Evolutionary conservation across 345 rosid species (phyloP).

Genomic region (Heritiera fomes): DNA sequence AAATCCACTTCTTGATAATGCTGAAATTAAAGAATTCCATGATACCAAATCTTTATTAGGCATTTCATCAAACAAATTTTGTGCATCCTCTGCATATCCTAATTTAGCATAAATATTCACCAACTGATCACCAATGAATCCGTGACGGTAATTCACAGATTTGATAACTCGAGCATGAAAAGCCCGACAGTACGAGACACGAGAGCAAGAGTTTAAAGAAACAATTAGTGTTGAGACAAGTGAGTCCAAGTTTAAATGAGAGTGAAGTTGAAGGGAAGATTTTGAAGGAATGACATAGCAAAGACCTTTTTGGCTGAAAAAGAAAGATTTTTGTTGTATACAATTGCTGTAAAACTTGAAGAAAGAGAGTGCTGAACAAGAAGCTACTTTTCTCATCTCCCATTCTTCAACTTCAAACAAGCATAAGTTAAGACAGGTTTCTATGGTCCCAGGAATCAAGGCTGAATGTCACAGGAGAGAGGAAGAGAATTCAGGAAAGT

Average conservation of each 20-base stretch:
- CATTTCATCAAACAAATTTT: constrained; percentile 32
- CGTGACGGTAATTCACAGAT: constrained; percentile 29
- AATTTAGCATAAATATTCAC: not conserved
- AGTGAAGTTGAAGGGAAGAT: constrained; percentile 19
- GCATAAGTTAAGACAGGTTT: not conserved
- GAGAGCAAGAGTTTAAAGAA: constrained; percentile 43
- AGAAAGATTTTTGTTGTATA: not conserved
- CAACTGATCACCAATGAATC: constrained; percentile 28
- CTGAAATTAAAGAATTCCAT: constrained; percentile 72
- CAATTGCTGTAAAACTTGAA: not conserved
- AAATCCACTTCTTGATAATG: constrained; percentile 45
- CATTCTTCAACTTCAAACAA: constrained; percentile 21
- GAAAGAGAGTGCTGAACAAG: constrained; percentile 16
- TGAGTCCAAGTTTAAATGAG: constrained; percentile 26
- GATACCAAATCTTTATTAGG: constrained; percentile 57
- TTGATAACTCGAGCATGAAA: constrained; percentile 57
- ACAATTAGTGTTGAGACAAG: constrained; percentile 32
- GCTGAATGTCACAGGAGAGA: too few relatives aligned
- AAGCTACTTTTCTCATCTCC: constrained; percentile 27
- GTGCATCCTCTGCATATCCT: not conserved
- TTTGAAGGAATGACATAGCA: constrained; percentile 13
- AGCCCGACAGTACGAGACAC: constrained; percentile 34
- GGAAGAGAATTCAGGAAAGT: too few relatives aligned
- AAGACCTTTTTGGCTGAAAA: not conserved
- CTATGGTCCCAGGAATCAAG: not conserved